Evolutionary conservation across 169 alveolate species (phyloP).

Genomic region (Amoebophrya sp.): DNA sequence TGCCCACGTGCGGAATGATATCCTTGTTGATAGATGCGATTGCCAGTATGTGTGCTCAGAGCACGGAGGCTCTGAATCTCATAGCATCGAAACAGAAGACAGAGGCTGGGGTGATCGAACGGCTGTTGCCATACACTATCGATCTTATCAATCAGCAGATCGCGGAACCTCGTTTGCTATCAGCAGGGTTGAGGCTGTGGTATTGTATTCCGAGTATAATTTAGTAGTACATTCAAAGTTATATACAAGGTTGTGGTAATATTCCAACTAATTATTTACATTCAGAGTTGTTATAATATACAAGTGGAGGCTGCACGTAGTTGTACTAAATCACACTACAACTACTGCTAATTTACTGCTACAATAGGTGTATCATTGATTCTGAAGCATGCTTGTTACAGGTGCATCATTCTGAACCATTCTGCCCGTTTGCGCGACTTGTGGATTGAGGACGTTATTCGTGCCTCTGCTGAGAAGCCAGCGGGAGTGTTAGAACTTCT

Average conservation of each 20-base stretch:
- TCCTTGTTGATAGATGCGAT: not conserved
- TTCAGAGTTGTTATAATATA: too few relatives aligned
- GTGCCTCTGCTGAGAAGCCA: not conserved
- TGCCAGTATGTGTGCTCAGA: not conserved
- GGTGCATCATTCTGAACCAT: not conserved
- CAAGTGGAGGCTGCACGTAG: too few relatives aligned
- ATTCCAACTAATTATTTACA: too few relatives aligned
- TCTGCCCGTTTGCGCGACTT: not conserved
- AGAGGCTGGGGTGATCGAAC: not conserved
- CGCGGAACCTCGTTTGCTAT: not conserved
- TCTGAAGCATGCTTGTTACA: too few relatives aligned
- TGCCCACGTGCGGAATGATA: not conserved
- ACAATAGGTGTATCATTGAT: too few relatives aligned
- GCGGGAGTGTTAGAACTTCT: not conserved
- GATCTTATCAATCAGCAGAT: not conserved
- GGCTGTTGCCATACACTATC: not conserved
- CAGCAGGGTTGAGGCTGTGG: not conserved
- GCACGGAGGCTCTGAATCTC: not conserved
- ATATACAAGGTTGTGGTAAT: too few relatives aligned
- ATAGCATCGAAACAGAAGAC: not conserved
- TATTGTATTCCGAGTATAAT: too few relatives aligned
- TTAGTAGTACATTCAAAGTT: too few relatives aligned
- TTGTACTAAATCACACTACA: too few relatives aligned
- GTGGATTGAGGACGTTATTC: not conserved
- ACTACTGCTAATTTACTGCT: too few relatives aligned